Evolutionary conservation across 306 rosid genomes (phyloP), one percentile per base, ranked within the genome.

Genomic region (Ceratonia siliqua): DNA sequence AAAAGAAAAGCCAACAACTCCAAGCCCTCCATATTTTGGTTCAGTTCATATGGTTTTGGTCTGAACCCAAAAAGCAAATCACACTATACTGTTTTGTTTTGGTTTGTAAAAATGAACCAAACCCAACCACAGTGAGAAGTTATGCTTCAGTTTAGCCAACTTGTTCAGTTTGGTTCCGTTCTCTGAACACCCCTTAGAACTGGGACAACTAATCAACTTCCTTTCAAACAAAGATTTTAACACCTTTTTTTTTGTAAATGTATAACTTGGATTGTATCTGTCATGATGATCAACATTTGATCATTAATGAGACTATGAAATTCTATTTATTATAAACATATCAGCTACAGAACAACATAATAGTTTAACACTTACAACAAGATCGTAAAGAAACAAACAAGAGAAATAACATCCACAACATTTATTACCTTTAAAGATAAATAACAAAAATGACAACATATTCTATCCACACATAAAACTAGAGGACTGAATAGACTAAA

Each of bases 401-500:
- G 20, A 50, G 54, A 42, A 71, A 65, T 49, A 69, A 68, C 57
- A 20, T 66, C 82, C 80, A 80, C 80, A 52, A 18, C 67, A 70
- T 70, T 58, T 52, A 49, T 70, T 70, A 67, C 39, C 18, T 17
- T 68, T 11, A 62, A 65, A 62, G 80, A 36, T 72, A 56, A 70
- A 33, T 63, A 57, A 13, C 20, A 62, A 35, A 84, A 49, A 15
- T 41, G 82, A 81, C 56, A 67, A 79, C 13, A 35, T 50, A 63
- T 55, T 53, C 45, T 49, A 79, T 79, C 82, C 82, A 71, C 83
- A 73, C 49, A 76, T 21, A 35, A 17, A 48, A 50, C 66, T 41
- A 72, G 74, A 80, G 80, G 73, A 74, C 45, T 53, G 74, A 66
- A 62, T 61, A 65, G 78, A 54, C 78, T 35, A 65, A 3, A 70